Percentiles rank a stretch among this genome's conserved stretches.
These are phyloP conservation scores for Triadica sebifera DNA, from an alignment of 345 rosid species.

Conservation along the genomic window DNA sequence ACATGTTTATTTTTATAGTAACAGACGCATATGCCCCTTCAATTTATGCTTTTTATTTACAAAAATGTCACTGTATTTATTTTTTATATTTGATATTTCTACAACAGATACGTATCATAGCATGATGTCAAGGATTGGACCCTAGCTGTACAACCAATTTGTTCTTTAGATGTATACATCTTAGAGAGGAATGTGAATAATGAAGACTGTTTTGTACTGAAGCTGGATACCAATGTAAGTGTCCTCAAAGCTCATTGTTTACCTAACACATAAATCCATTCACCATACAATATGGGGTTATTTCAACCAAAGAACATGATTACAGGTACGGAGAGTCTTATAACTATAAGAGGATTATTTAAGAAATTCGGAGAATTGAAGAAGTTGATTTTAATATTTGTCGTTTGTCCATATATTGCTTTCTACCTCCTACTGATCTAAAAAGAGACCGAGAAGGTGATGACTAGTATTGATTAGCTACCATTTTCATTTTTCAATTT, in stretches of 20 bases:
- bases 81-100: too few relatives aligned
- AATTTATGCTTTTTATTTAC: too few relatives aligned
- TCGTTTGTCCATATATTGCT: conserved; percentile 67
- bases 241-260: conserved; percentile 64
- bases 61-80: too few relatives aligned
- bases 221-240: conserved; percentile 50
- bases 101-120: too few relatives aligned
- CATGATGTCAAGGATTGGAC: conserved; percentile 84
- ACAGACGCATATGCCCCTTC: too few relatives aligned
- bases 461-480: conserved; percentile 9
- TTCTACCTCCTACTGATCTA: conserved; percentile 83
- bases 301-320: conserved; percentile 85
- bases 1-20: too few relatives aligned
- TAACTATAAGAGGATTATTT: conserved; percentile 66
- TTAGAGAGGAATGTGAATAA: conserved; percentile 53
- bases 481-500: too few relatives aligned
- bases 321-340: conserved; percentile 62
- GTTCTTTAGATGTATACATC: conserved; percentile 63
- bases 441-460: conserved; percentile 41
- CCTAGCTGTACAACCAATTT: conserved; percentile 75
- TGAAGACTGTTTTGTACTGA: conserved; percentile 74
- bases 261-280: conserved; percentile 56
- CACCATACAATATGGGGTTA: conserved; percentile 87
- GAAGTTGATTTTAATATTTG: conserved; percentile 82
- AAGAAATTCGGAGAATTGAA: conserved; percentile 86